Base-by-base conservation (phyloP, 176 grass and related monocot species). In the Zizania latifolia region DNA sequence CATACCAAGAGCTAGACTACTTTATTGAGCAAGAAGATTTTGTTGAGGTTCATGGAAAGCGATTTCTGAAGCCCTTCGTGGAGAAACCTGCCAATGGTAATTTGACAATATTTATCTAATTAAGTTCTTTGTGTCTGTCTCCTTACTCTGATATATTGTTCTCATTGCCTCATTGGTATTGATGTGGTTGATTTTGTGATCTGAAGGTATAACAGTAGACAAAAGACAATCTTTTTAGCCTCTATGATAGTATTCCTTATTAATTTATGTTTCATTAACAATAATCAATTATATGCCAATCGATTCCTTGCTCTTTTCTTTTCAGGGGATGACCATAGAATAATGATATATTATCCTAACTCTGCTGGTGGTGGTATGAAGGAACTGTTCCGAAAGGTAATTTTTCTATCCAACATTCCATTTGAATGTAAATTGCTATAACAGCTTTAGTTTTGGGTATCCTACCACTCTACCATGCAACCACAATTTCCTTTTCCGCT, bases 321-420 rank as follows among this genome's bases (percentile, higher is more conserved):
- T 81, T 14, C 69, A 98, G 95, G 95, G 44, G 95, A 98, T 77
- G 84, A 98, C 54, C 95, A 98, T 46, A 87, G 95, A 84, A 98
- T 98, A 84, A 98, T 98, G 95, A 98, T 98, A 75, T 98, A 98
- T 62, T 98, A 98, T 81, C 95, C 95, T 78, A 98, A 77, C 78
- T 98, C 85, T 86, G 95, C 95, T 92, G 95, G 95, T 28, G 91
- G 95, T 67, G 95, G 95, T 81, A 98, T 94, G 95, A 98, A 98
- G 69, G 89, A 92, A 76, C 87, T 98, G 70, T 98, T 98, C 71
- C 76, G 95, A 78, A 98, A 98, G 89, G 95, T 98, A 63, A 75
- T 19, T 0, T 67, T 57, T 55, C 81, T 34, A 40, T 68, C 75
- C 32, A 39, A 31, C 38, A 68, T 58, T 10, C 38, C 27, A 61